Evolutionary conservation across 257 asterid species (phyloP), one percentile per base, ranked within the genome.

Genomic region (Scutellaria galericulata): DNA sequence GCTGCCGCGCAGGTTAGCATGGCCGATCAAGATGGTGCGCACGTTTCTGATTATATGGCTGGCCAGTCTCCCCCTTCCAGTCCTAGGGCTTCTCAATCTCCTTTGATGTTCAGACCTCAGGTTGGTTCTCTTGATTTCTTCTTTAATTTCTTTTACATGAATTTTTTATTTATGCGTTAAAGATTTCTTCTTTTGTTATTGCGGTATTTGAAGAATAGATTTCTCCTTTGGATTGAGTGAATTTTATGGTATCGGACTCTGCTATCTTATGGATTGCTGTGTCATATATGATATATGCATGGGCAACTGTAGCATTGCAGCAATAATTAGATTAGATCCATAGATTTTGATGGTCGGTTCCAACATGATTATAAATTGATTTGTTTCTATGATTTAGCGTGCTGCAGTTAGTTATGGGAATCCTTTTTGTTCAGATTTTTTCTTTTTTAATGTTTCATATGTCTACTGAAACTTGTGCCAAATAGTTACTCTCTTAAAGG

Each of bases 11-110:
- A 80, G 72, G 86, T 79, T 77, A 76, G 73, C 84, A 79, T 86
- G 82, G 83, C 78, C 67, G 83, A 83, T 59, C 89, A 71, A 46
- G 91, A 81, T 39, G 84, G 31, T 44, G 77, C 68, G 71, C 80
- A 76, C 42, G 82, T 52, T 70, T 84, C 83, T 7, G 94, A 87
- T 71, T 78, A 83, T 59, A 85, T 89, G 91, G 5, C 37, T 31
- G 97, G 88, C 47, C 96, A 93, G 71, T 87, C 95, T 3, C 97
- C 97, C 15, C 98, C 96, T 71, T 82, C 96, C 13, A 90, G 98
- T 78, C 98, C 97, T 64, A 87, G 96, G 84, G 93, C 90, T 78
- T 85, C 96, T 69, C 95, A 82, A 24, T 87, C 97, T 3, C 98
- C 98, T 60, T 47, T 93, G 82, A 89, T 90, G 89, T 93, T 90